A percentile compares a stretch with the other conserved stretches of the same genome.
Evolutionary conservation across 257 asterid genomes (phyloP).

Genomic region (Paraleonurus japonicus): DNA sequence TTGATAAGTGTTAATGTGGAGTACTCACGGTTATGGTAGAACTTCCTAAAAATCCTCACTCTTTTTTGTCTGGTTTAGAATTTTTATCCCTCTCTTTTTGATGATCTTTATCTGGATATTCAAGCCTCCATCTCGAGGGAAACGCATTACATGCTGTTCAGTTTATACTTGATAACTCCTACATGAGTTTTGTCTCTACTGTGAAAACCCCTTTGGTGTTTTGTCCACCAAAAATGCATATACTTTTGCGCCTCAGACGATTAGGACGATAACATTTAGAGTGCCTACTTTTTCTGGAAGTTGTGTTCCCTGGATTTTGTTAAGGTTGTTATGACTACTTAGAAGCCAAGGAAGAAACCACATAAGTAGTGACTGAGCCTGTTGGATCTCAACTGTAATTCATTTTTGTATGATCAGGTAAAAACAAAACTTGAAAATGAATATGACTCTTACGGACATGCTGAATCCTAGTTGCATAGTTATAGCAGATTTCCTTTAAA

Average conservation of each 20-base stretch:
- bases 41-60: not conserved
- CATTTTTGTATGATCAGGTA: not conserved
- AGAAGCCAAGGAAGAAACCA: not conserved
- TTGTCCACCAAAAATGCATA: not conserved
- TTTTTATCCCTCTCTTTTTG: not conserved
- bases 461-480: not conserved
- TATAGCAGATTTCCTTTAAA: not conserved
- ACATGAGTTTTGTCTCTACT: not conserved
- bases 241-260: not conserved
- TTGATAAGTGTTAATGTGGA: not conserved
- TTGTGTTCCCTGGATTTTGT: not conserved
- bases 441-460: not conserved
- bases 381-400: not conserved
- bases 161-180: not conserved
- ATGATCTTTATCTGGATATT: not conserved
- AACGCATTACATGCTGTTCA: not conserved
- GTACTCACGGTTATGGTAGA: not conserved
- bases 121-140: not conserved
- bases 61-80: not conserved
- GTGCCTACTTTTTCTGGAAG: not conserved
- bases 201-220: not conserved
- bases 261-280: not conserved
- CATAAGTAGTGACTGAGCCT: not conserved
- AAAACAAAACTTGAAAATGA: not conserved
- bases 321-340: not conserved